phyloP scores from a whole-genome alignment of 2,329 filamentous ascomycete species.

The Neofusicoccum ribis region DNA sequence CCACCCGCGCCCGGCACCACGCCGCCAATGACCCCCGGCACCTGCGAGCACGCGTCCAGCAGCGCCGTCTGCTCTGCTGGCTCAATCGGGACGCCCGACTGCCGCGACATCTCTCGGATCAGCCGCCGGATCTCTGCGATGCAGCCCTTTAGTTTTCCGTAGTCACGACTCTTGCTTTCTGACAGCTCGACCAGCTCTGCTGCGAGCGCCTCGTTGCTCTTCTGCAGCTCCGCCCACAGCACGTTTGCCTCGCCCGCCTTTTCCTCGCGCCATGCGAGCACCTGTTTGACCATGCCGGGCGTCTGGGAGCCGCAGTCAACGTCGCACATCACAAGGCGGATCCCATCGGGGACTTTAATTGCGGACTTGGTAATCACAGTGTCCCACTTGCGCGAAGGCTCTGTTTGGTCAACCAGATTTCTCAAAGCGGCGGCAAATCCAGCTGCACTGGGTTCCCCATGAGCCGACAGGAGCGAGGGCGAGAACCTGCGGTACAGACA shows the following conservation, averaged over 20 bases:
- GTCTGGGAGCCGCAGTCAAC: conserved; percentile 93
- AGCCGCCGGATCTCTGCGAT: conserved; percentile 56
- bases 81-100: conserved; percentile 83
- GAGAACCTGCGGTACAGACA: conserved; percentile 93
- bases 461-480: conserved; percentile 65
- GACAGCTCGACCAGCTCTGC: conserved; percentile 58
- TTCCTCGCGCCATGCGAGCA: conserved; percentile 75
- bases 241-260: conserved; percentile 63
- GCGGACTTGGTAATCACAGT: conserved; percentile 70
- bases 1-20: conserved; percentile 94
- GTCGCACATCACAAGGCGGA: conserved; percentile 88
- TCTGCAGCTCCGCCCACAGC: conserved; percentile 76
- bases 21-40: conserved; percentile 83
- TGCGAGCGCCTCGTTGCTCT: conserved; percentile 70
- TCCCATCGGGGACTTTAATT: conserved; percentile 69
- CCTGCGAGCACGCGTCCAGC: conserved; percentile 68
- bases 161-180: conserved; percentile 50
- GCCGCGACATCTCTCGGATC: conserved; percentile 74
- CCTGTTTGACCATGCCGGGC: conserved; percentile 91
- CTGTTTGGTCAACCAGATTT: conserved; percentile 63
- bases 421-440: conserved; percentile 69
- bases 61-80: conserved; percentile 81
- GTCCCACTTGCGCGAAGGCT: conserved; percentile 66
- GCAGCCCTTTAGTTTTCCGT: conserved; percentile 52
- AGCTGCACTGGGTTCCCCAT: conserved; percentile 64